Evolutionary conservation across 371 early-diverging fungal genomes (phyloP).

Genomic region (Basidiobolus heterosporus): DNA sequence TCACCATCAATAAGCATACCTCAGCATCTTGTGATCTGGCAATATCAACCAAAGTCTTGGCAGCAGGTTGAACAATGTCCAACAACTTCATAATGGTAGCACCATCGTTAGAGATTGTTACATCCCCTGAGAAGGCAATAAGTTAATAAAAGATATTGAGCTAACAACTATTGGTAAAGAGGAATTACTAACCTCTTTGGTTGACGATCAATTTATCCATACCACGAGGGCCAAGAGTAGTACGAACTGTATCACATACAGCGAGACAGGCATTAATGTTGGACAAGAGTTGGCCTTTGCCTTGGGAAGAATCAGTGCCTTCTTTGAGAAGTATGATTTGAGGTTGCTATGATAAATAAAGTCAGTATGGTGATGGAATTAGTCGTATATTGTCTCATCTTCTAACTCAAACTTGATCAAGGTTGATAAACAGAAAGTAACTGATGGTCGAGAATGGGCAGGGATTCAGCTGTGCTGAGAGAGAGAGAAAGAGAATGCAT

Average conservation of each 20-base stretch:
- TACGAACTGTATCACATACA: conserved; percentile 89
- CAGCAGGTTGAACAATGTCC: conserved; percentile 98
- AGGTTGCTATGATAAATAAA: conserved; percentile 56
- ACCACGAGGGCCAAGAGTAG: conserved; percentile 98
- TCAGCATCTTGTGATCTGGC: conserved; percentile 99
- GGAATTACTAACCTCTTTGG: conserved; percentile 39
- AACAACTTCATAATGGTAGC: conserved; percentile 98
- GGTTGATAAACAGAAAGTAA: too few relatives aligned
- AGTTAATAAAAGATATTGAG: neutral
- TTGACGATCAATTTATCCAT: conserved; percentile 99
- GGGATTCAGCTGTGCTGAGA: too few relatives aligned
- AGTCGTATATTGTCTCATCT: too few relatives aligned
- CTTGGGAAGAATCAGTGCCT: conserved; percentile 97
- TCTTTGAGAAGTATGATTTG: conserved; percentile 97
- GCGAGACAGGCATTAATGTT: conserved; percentile 96
- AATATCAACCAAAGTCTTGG: conserved; percentile 93
- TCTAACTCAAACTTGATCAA: too few relatives aligned
- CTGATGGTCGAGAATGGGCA: too few relatives aligned
- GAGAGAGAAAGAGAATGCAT: too few relatives aligned
- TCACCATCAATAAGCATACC: conserved; percentile 22
- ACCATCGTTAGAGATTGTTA: conserved; percentile 99
- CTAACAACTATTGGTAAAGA: neutral
- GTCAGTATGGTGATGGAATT: too few relatives aligned
- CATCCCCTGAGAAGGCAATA: conserved; percentile 36
- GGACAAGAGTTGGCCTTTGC: conserved; percentile 92